A percentile compares a stretch with the other conserved stretches of the same genome.
Conservation (phyloP, 176 grass and related monocot species). For the Cenchrus fungigraminus region DNA sequence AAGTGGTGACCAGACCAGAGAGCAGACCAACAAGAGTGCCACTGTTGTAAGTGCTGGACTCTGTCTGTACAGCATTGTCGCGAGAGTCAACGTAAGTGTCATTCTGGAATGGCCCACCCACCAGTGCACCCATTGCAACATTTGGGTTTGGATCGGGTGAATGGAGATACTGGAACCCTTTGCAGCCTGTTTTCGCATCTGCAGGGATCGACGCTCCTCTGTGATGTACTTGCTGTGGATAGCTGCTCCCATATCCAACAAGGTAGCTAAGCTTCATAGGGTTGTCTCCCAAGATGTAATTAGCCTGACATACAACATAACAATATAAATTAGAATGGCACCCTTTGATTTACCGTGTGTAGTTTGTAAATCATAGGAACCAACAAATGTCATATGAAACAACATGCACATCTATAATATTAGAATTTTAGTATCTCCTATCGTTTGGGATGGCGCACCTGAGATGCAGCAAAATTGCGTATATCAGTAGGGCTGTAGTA, state of each 20-base stretch:
- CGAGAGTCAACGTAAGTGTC: conserved; percentile 76
- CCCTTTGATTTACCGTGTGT: not conserved
- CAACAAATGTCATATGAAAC: conserved; percentile 3
- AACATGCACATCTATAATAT: not conserved
- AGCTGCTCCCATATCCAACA: conserved; percentile 83
- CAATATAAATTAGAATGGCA: conserved; percentile 28
- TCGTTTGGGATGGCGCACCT: conserved; percentile 47
- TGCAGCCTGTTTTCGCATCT: conserved; percentile 76
- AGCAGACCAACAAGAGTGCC: conserved; percentile 79
- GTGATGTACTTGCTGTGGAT: conserved; percentile 89
- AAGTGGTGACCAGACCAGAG: conserved; percentile 76
- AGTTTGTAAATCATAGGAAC: not conserved
- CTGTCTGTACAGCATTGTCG: conserved; percentile 79
- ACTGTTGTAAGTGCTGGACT: conserved; percentile 96
- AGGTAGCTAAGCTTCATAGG: conserved; percentile 97
- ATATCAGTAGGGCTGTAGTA: conserved; percentile 81
- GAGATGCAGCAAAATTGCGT: conserved; percentile 84
- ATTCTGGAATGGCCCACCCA: conserved; percentile 91
- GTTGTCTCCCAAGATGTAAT: conserved; percentile 92
- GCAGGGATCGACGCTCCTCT: conserved; percentile 86
- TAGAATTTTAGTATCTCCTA: not conserved
- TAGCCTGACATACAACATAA: conserved; percentile 53
- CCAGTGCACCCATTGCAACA: conserved; percentile 76
- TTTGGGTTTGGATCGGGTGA: conserved; percentile 77
- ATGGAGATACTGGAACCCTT: conserved; percentile 78